A percentile compares a stretch with the other conserved stretches of the same genome.
These are phyloP conservation scores for Lodderomyces orthopsilosis DNA, from an alignment of 1,139 yeast species.

Conservation along the genomic window DNA sequence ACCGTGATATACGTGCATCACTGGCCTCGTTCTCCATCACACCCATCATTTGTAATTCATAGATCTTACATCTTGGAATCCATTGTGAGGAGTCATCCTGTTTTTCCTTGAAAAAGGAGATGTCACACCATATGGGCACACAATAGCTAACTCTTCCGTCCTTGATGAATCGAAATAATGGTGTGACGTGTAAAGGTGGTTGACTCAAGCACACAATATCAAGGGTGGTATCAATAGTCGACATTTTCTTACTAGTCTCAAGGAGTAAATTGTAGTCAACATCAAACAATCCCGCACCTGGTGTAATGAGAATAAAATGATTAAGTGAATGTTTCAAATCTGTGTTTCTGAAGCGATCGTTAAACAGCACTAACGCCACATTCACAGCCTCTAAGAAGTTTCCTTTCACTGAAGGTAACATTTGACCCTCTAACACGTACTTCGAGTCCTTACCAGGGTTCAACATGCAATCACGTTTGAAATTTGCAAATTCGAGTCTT, in stretches of 20 bases:
- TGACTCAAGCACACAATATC: conserved; percentile 87
- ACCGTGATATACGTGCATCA: conserved; percentile 58
- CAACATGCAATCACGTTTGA: conserved; percentile 68
- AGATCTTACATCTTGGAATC: conserved; percentile 91
- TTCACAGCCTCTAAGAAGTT: conserved; percentile 85
- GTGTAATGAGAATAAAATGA: conserved; percentile 82
- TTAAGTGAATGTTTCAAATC: conserved; percentile 84
- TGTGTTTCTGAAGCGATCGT: conserved; percentile 80
- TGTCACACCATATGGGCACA: conserved; percentile 93
- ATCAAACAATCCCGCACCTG: conserved; percentile 92
- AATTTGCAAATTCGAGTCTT: conserved; percentile 79
- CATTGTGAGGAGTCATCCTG: conserved; percentile 56
- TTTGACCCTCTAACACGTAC: conserved; percentile 50
- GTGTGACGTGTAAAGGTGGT: conserved; percentile 90
- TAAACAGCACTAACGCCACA: conserved; percentile 72
- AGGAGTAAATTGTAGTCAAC: conserved; percentile 78
- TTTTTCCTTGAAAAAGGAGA: conserved; percentile 75
- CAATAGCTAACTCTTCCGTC: conserved; percentile 62
- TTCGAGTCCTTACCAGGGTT: conserved; percentile 37
- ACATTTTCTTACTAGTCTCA: conserved; percentile 71
- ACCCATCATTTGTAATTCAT: conserved; percentile 98
- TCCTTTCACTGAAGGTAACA: conserved; percentile 86
- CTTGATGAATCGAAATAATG: conserved; percentile 69
- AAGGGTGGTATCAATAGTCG: conserved; percentile 77
- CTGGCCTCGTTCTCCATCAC: conserved; percentile 86